Conservation (phyloP, 2,329 filamentous ascomycete genomes). For the Aspergillus clavatus region DNA sequence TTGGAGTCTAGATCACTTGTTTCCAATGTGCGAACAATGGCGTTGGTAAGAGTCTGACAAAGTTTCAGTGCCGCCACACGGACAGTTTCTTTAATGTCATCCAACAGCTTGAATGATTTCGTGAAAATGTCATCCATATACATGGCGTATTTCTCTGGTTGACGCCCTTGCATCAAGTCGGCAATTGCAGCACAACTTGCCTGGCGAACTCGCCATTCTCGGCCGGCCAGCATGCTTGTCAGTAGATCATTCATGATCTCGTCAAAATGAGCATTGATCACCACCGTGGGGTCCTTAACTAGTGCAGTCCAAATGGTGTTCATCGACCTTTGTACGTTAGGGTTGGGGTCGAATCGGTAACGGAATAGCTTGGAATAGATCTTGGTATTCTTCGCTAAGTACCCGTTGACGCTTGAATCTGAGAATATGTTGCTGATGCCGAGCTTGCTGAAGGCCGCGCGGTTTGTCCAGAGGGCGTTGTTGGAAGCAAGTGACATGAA, state of each 20-base stretch:
- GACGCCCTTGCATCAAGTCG: conserved; percentile 78
- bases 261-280: conserved; percentile 77
- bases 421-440: conserved; percentile 88
- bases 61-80: conserved; percentile 73
- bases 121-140: conserved; percentile 84
- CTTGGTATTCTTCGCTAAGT: conserved; percentile 77
- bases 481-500: conserved; percentile 98
- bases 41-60: conserved; percentile 77
- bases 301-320: conserved; percentile 95
- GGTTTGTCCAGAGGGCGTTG: conserved; percentile 94
- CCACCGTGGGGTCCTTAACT: conserved; percentile 78
- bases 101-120: conserved; percentile 81
- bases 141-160: conserved; percentile 70
- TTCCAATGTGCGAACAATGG: conserved; percentile 79
- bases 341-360: conserved; percentile 91
- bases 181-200: conserved; percentile 87
- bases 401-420: conserved; percentile 66
- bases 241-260: conserved; percentile 84
- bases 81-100: conserved; percentile 93
- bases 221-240: conserved; percentile 70
- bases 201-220: conserved; percentile 89
- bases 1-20: conserved; percentile 61
- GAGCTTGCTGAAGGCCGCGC: conserved; percentile 90
- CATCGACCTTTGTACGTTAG: conserved; percentile 91
- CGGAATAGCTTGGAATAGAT: conserved; percentile 92